phyloP scores from a whole-genome alignment of 495 filamentous ascomycete genomes.

The Penicillium parvum region DNA sequence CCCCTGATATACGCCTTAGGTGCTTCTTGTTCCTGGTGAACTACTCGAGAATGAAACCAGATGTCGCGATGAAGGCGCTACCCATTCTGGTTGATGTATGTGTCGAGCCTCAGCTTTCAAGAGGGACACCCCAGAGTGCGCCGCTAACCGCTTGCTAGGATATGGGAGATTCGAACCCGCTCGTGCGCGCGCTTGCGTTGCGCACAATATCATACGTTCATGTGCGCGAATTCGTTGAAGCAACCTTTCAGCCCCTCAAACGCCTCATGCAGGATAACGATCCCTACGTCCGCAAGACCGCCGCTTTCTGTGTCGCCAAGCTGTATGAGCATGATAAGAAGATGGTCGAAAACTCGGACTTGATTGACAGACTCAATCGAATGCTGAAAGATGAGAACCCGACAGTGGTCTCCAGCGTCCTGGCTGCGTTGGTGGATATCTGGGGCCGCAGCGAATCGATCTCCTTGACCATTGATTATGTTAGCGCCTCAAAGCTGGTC shows the following conservation, averaged over 20 bases:
- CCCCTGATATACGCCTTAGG: conserved; percentile 49
- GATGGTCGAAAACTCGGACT: conserved; percentile 82
- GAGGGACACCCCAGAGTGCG: neutral
- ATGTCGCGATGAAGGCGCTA: conserved; percentile 89
- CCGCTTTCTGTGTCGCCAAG: conserved; percentile 94
- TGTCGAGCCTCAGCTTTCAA: neutral
- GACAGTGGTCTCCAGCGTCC: conserved; percentile 90
- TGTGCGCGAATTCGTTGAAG: conserved; percentile 92
- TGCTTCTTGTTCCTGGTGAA: conserved; percentile 98
- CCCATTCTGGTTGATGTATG: conserved; percentile 78
- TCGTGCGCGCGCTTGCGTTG: conserved; percentile 88
- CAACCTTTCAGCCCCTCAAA: conserved; percentile 80
- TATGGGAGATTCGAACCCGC: conserved; percentile 88
- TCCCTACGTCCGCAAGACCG: conserved; percentile 96
- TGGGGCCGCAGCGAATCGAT: conserved; percentile 98
- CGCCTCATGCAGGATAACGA: conserved; percentile 80
- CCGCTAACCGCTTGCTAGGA: conserved; percentile 53
- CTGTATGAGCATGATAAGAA: conserved; percentile 92
- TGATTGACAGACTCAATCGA: conserved; percentile 87
- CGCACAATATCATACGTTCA: conserved; percentile 97
- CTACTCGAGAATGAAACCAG: conserved; percentile 91
- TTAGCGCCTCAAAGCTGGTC: conserved; percentile 94
- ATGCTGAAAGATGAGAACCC: conserved; percentile 95
- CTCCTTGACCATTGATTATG: conserved; percentile 96
- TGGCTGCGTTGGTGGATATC: conserved; percentile 93